Evolutionary conservation across 495 filamentous ascomycete species (phyloP).

Genomic region (Hypoxylon crocopeplum): DNA sequence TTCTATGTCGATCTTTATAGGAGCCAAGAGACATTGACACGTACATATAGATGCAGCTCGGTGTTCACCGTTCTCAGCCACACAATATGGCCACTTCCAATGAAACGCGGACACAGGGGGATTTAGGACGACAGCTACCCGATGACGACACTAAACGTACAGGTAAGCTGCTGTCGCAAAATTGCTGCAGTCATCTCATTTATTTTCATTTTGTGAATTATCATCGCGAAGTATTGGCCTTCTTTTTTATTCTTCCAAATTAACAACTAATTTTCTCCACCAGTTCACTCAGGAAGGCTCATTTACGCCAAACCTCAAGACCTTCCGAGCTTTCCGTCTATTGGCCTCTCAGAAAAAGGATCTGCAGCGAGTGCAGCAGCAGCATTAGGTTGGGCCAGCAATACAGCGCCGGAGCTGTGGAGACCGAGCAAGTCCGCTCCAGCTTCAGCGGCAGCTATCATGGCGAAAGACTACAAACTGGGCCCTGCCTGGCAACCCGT

Average conservation of each 20-base stretch:
- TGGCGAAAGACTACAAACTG: slow-evolving; percentile 72
- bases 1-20: slow-evolving; percentile 28
- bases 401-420: slow-evolving; percentile 66
- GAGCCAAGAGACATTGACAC: slow-evolving; percentile 6
- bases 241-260: background rate
- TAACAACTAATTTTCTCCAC: slow-evolving; percentile 30
- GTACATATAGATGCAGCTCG: slow-evolving; percentile 17
- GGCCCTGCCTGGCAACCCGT: slow-evolving; percentile 60
- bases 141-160: slow-evolving; percentile 34
- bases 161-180: slow-evolving; percentile 30
- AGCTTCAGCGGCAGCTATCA: slow-evolving; percentile 70
- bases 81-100: slow-evolving; percentile 29
- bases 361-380: slow-evolving; percentile 78
- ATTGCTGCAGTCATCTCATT: background rate
- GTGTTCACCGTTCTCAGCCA: slow-evolving; percentile 23
- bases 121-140: slow-evolving; percentile 26
- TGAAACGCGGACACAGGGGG: slow-evolving; percentile 24
- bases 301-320: slow-evolving; percentile 72
- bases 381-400: slow-evolving; percentile 72
- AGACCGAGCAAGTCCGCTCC: slow-evolving; percentile 62
- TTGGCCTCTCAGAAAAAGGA: slow-evolving; percentile 66
- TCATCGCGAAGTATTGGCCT: background rate
- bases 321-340: slow-evolving; percentile 69
- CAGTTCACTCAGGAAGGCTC: slow-evolving; percentile 59
- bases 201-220: background rate